Evolutionary conservation across 371 early-diverging fungal genomes (phyloP).

Genomic region (Mortierella polycephala): DNA sequence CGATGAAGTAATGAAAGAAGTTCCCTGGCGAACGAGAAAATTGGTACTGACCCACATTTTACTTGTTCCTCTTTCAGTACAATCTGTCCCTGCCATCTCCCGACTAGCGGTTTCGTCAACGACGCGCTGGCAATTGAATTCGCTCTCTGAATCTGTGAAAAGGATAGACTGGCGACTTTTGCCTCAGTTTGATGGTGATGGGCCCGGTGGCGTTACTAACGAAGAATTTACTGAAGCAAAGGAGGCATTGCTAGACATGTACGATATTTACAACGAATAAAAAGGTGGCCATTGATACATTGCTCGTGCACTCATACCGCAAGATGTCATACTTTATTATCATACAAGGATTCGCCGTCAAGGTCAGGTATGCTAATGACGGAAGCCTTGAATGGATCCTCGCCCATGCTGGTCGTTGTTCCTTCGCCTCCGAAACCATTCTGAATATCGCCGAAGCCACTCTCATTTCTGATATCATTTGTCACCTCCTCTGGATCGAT

Average conservation of each 20-base stretch:
- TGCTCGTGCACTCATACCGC: background rate
- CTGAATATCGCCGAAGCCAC: background rate
- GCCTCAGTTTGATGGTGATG: conserved; percentile 60
- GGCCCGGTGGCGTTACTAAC: conserved; percentile 48
- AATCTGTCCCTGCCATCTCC: conserved; percentile 56
- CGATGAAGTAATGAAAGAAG: too few relatives aligned
- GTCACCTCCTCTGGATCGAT: conserved; percentile 54
- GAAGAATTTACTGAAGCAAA: conserved; percentile 64
- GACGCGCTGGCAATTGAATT: conserved; percentile 53
- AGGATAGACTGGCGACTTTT: conserved; percentile 56
- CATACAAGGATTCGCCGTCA: background rate
- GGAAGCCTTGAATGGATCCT: conserved; percentile 22
- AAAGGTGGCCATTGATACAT: background rate
- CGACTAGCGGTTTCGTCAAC: conserved; percentile 57
- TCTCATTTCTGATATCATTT: conserved; percentile 13
- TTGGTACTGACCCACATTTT: background rate
- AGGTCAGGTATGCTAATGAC: conserved; percentile 1
- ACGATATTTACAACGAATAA: conserved; percentile 60
- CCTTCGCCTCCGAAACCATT: background rate
- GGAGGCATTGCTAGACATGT: conserved; percentile 59
- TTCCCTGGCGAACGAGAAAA: too few relatives aligned
- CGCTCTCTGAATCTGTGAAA: conserved; percentile 51
- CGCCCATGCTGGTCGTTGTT: background rate
- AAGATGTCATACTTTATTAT: background rate
- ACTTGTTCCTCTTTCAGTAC: conserved; percentile 4